Conservation (phyloP, 129 eudicot genomes). For the Pseudognaphalium luteoalbum region DNA sequence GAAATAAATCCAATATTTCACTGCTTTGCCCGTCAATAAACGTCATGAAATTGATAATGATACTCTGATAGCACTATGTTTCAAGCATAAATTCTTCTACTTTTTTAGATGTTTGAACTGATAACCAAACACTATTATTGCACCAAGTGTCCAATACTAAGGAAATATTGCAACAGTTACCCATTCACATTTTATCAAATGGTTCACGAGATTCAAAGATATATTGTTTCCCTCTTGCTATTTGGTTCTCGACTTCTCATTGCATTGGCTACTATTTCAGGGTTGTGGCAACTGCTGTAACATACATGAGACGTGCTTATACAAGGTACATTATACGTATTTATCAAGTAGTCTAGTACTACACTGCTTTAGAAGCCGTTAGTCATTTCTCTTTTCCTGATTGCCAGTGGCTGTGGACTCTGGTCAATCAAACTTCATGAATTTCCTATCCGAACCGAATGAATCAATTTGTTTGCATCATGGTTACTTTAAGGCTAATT, state of each 20-base stretch:
- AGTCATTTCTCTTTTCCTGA: neutral
- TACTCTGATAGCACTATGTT: neutral
- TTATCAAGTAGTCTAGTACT: slow-evolving; percentile 7
- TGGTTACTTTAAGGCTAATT: neutral
- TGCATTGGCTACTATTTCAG: slow-evolving; percentile 47
- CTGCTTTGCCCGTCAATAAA: neutral
- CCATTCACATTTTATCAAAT: neutral
- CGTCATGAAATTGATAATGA: neutral
- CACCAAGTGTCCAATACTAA: neutral
- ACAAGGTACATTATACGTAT: slow-evolving; percentile 47
- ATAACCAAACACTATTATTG: neutral
- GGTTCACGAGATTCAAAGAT: slow-evolving; percentile 9
- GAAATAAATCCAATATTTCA: neutral
- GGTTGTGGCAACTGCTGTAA: slow-evolving; percentile 97
- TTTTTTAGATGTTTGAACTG: slow-evolving; percentile 1
- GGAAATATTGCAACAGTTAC: neutral
- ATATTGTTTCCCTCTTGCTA: neutral
- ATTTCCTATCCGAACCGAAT: neutral
- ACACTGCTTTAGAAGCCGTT: neutral
- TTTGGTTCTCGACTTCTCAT: neutral
- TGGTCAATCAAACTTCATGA: neutral
- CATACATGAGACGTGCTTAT: slow-evolving; percentile 97
- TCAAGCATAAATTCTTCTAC: neutral
- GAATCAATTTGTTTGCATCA: neutral
- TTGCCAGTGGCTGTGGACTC: neutral